These are phyloP conservation scores for Ogataea polymorpha DNA, from an alignment of 805 yeast species.

Conservation along the genomic window DNA sequence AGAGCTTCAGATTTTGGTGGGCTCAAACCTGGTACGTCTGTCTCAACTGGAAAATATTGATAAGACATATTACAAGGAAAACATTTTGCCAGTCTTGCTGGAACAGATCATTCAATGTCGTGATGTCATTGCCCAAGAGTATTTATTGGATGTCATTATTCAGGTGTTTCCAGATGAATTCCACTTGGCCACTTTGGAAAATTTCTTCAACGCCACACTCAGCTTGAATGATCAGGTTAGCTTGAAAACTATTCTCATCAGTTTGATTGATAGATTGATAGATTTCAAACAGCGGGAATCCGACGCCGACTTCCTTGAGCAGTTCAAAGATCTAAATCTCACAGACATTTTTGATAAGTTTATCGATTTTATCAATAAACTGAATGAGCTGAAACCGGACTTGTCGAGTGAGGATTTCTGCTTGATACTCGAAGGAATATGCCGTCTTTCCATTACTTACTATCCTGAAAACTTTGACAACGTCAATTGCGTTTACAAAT, in stretches of 20 bases:
- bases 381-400: slow-evolving; percentile 58
- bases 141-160: slow-evolving; percentile 82
- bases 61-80: slow-evolving; percentile 41
- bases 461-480: slow-evolving; percentile 61
- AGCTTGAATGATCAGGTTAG: slow-evolving; percentile 70
- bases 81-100: slow-evolving; percentile 72
- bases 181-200: slow-evolving; percentile 71
- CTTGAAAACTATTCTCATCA: slow-evolving; percentile 59
- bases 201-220: slow-evolving; percentile 61
- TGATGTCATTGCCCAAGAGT: slow-evolving; percentile 90
- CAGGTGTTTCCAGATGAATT: slow-evolving; percentile 95
- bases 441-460: slow-evolving; percentile 60
- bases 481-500: slow-evolving; percentile 58
- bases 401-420: slow-evolving; percentile 66
- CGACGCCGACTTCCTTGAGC: slow-evolving; percentile 20
- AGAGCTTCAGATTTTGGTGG: slow-evolving; percentile 88
- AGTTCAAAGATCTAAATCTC: slow-evolving; percentile 16
- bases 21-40: slow-evolving; percentile 84
- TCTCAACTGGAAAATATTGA: slow-evolving; percentile 82
- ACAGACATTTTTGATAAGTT: slow-evolving; percentile 54
- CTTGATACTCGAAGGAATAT: slow-evolving; percentile 60
- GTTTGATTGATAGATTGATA: slow-evolving; percentile 70
- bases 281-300: slow-evolving; percentile 45
- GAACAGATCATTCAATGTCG: slow-evolving; percentile 92
- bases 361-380: slow-evolving; percentile 58